Evolutionary conservation across 2,329 filamentous ascomycete species (phyloP).

Genomic region (Endothia cerciana): DNA sequence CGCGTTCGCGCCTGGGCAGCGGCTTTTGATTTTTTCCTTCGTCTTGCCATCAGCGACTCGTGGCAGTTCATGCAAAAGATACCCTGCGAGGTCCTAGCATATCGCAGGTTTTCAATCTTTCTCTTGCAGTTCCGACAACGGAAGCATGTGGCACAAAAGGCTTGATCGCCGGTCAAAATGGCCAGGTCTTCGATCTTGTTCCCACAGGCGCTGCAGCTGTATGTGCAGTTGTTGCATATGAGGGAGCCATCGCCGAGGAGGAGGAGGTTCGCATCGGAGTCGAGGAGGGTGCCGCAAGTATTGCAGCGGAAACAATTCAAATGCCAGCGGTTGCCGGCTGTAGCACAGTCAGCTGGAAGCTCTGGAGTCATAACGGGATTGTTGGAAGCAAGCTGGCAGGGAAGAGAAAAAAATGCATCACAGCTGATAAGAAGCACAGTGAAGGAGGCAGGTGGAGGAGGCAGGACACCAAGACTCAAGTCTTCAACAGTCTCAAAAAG

Average conservation of each 20-base stretch:
- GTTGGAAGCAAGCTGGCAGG: constrained; percentile 25
- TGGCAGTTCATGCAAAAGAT: constrained; percentile 99
- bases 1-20: constrained; percentile 62
- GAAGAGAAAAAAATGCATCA: not conserved
- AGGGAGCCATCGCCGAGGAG: constrained; percentile 96
- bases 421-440: not conserved
- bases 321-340: constrained; percentile 97
- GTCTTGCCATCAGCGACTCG: constrained; percentile 90
- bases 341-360: constrained; percentile 31
- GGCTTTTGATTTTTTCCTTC: constrained; percentile 83
- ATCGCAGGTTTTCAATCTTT: constrained; percentile 97
- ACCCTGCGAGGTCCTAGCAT: constrained; percentile 95
- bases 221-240: constrained; percentile 99
- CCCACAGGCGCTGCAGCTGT: constrained; percentile 94
- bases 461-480: constrained; percentile 1
- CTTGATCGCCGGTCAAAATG: constrained; percentile 96
- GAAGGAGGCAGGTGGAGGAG: constrained; percentile 10
- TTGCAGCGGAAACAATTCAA: constrained; percentile 99
- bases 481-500: not conserved
- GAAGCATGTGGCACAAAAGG: constrained; percentile 97
- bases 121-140: constrained; percentile 97
- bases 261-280: constrained; percentile 96
- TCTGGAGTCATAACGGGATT: constrained; percentile 30
- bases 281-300: constrained; percentile 90
- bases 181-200: constrained; percentile 99